phyloP scores from a whole-genome alignment of 176 grass and related monocot genomes.

The Themeda triandra region DNA sequence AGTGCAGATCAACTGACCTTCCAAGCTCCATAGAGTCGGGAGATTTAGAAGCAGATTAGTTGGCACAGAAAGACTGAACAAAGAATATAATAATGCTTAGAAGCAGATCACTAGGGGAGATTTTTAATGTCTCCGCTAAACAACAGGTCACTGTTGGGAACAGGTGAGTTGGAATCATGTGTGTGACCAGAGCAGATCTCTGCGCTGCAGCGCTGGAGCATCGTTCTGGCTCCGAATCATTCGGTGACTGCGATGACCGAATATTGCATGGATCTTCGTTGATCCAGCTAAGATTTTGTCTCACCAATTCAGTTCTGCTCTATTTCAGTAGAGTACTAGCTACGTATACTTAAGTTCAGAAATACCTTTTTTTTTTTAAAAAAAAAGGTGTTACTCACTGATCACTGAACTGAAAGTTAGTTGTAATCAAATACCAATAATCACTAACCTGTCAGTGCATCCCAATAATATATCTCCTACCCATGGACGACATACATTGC shows the following conservation, averaged over 20 bases:
- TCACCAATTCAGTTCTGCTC: neutral
- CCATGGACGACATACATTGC: too few species aligned
- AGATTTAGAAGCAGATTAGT: neutral
- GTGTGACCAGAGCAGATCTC: slow-evolving; percentile 18
- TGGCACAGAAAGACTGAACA: neutral
- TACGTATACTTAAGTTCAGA: neutral
- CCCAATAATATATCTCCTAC: neutral
- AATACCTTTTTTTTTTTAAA: neutral
- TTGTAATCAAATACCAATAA: neutral
- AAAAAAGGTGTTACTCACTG: neutral
- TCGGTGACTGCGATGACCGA: slow-evolving; percentile 6
- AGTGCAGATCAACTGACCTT: neutral
- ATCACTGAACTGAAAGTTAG: neutral
- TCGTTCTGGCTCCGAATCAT: neutral
- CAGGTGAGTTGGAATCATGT: neutral
- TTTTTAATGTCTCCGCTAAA: neutral
- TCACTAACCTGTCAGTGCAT: neutral
- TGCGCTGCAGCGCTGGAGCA: neutral
- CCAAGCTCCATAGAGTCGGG: slow-evolving; percentile 14
- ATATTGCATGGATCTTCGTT: slow-evolving; percentile 20
- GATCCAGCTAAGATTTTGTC: neutral
- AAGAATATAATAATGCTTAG: neutral
- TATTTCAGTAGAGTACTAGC: neutral
- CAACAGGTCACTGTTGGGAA: neutral
- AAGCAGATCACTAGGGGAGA: neutral